These are phyloP conservation scores for Pichia sp. DNA, from an alignment of 1,139 yeast species.

Conservation along the genomic window DNA sequence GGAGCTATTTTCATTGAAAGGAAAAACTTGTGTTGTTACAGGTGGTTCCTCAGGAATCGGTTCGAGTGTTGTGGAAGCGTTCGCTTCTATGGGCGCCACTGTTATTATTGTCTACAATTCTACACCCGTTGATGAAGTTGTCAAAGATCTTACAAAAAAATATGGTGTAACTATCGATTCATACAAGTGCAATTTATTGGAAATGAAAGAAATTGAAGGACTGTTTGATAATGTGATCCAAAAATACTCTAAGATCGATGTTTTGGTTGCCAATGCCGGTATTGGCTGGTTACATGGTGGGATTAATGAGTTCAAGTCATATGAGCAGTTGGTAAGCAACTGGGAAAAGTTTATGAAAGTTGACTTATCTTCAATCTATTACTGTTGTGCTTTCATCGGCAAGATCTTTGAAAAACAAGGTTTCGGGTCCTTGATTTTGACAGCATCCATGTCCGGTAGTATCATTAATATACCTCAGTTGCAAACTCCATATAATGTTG, in stretches of 20 bases:
- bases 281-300: constrained; percentile 54
- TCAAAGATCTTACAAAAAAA: constrained; percentile 38
- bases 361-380: constrained; percentile 54
- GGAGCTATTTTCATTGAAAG: constrained; percentile 65
- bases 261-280: constrained; percentile 67
- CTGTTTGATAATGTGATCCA: constrained; percentile 41
- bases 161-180: constrained; percentile 47
- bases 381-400: constrained; percentile 55
- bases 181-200: constrained; percentile 47
- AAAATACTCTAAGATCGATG: constrained; percentile 56
- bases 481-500: constrained; percentile 54
- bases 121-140: constrained; percentile 55
- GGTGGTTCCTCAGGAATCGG: constrained; percentile 92
- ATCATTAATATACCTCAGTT: constrained; percentile 51
- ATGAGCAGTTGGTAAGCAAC: constrained; percentile 40
- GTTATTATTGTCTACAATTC: constrained; percentile 79
- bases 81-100: constrained; percentile 88
- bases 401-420: constrained; percentile 44
- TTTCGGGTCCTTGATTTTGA: constrained; percentile 53
- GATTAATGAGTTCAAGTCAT: constrained; percentile 38
- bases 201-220: constrained; percentile 39
- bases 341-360: constrained; percentile 50
- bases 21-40: constrained; percentile 80
- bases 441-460: constrained; percentile 60
- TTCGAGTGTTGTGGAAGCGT: constrained; percentile 78